A percentile compares a stretch with the other conserved stretches of the same genome.
Evolutionary conservation across 108 stramenopile species (phyloP).

Genomic region (Nitzschia putrida): DNA sequence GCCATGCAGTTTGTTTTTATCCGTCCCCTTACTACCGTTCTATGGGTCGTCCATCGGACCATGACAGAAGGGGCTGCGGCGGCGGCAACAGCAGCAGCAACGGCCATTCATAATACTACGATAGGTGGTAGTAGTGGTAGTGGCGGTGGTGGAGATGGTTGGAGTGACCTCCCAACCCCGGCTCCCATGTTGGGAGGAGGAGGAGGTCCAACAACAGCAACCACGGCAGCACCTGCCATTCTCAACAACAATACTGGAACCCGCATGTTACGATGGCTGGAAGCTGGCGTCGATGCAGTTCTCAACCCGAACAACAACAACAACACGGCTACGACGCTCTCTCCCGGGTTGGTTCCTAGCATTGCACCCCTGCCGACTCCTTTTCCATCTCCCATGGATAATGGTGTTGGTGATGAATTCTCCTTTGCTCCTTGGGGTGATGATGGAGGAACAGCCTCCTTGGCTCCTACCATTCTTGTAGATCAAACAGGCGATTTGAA

Average conservation of each 20-base stretch:
- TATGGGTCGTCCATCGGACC: slow-evolving; percentile 41
- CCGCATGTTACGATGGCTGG: slow-evolving; percentile 14
- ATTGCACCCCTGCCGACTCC: neutral
- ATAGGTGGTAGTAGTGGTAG: neutral
- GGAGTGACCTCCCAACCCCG: neutral
- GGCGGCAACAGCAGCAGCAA: neutral
- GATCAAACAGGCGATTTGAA: neutral
- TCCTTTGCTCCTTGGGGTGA: neutral
- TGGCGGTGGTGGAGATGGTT: slow-evolving; percentile 17
- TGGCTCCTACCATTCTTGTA: slow-evolving; percentile 1
- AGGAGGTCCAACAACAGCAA: too few relatives aligned
- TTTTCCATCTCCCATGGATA: neutral
- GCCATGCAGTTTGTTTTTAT: slow-evolving; percentile 87
- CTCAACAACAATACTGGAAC: neutral
- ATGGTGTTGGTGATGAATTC: neutral
- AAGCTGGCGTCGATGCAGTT: neutral
- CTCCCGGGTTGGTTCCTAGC: neutral
- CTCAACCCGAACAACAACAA: neutral
- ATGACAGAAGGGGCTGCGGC: neutral
- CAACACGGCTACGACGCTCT: neutral
- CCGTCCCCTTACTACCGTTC: slow-evolving; percentile 66
- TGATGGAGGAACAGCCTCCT: slow-evolving; percentile 1
- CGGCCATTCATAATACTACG: slow-evolving; percentile 7
- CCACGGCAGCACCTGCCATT: neutral
- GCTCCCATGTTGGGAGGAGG: too few relatives aligned